Evolutionary conservation across 768 basidiomycete genomes (phyloP).

Genomic region (Tremella mesenterica): DNA sequence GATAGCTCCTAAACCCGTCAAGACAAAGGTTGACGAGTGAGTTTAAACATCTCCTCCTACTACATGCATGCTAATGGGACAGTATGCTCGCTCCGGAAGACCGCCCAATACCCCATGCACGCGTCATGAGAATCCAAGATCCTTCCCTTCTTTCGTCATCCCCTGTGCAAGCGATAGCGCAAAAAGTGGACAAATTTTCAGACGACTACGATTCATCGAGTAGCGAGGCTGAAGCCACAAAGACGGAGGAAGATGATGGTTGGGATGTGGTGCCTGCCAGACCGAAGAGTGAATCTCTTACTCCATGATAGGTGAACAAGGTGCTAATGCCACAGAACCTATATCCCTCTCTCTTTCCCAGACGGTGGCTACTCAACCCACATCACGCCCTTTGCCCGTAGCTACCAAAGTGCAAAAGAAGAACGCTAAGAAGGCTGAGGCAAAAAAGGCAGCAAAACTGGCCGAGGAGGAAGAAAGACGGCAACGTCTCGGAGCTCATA

Average conservation of each 20-base stretch:
- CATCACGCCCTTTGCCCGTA: conserved; percentile 17
- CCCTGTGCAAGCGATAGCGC: background rate
- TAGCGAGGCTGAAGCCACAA: background rate
- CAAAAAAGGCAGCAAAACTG: conserved; percentile 30
- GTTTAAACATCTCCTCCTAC: conserved; percentile 1
- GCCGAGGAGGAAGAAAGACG: conserved; percentile 35
- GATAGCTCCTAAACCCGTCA: conserved; percentile 26
- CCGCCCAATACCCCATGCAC: conserved; percentile 23
- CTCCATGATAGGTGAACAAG: background rate
- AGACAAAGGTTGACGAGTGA: conserved; percentile 38
- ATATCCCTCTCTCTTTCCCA: conserved; percentile 10
- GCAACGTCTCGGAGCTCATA: conserved; percentile 24
- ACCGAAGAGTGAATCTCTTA: conserved; percentile 27
- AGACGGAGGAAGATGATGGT: conserved; percentile 26
- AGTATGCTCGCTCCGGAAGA: conserved; percentile 40
- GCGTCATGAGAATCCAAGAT: conserved; percentile 29
- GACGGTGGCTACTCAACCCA: background rate
- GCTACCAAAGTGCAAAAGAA: conserved; percentile 30
- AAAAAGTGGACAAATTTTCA: conserved; percentile 1
- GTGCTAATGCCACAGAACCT: conserved; percentile 10
- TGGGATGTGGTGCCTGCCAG: conserved; percentile 34
- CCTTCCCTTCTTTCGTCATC: background rate
- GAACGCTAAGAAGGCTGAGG: conserved; percentile 36
- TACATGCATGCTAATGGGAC: background rate
- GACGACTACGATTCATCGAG: conserved; percentile 9